These are phyloP conservation scores for Coix lacrymajobi DNA, from an alignment of 176 grass and related monocot genomes.

Conservation along the genomic window DNA sequence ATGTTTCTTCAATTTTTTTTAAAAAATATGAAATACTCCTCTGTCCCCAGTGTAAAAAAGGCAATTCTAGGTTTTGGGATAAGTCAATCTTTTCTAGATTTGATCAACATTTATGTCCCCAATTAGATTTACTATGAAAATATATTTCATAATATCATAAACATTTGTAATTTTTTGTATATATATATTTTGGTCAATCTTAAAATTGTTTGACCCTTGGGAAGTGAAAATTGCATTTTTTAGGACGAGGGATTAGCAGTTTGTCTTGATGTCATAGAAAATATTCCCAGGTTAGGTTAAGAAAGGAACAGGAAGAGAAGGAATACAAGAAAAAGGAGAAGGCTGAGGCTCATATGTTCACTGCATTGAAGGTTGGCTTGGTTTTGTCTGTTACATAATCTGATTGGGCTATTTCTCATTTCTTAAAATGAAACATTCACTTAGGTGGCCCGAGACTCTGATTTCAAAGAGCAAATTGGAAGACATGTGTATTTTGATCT, in stretches of 20 bases:
- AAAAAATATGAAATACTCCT: neutral
- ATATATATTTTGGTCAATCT: neutral
- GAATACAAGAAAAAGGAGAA: constrained; percentile 75
- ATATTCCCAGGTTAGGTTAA: constrained; percentile 51
- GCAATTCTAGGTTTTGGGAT: no score
- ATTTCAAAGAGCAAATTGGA: constrained; percentile 70
- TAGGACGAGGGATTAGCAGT: neutral
- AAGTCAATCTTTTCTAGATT: no score
- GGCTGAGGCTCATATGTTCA: constrained; percentile 79
- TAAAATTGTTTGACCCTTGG: neutral
- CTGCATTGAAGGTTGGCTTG: constrained; percentile 49
- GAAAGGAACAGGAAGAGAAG: constrained; percentile 70
- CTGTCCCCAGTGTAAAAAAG: no score
- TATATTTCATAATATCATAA: neutral
- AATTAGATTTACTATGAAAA: no score
- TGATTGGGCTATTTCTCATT: constrained; percentile 8
- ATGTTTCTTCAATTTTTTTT: neutral
- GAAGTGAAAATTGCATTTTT: neutral
- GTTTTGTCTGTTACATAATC: neutral
- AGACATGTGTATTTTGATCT: constrained; percentile 55
- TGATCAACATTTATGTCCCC: no score
- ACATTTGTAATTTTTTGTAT: neutral
- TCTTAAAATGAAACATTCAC: constrained; percentile 7
- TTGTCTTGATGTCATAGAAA: constrained; percentile 12
- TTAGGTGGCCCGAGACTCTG: constrained; percentile 48